phyloP scores from a whole-genome alignment of 2,329 filamentous ascomycete species.

The Exserohilum rostratum region DNA sequence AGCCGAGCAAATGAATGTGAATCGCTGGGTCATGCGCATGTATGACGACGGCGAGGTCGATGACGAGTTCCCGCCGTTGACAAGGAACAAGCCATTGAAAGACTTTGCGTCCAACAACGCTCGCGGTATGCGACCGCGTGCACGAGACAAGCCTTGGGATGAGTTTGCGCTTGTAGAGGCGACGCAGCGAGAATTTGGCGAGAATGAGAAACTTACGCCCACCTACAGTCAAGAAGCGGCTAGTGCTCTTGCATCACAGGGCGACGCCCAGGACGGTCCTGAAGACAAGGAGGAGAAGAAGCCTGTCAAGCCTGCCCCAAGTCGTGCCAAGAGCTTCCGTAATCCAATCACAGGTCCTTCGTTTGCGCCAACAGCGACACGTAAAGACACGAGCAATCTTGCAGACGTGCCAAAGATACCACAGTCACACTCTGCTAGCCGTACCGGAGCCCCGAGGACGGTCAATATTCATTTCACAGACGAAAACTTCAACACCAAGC shows the following conservation, averaged over 20 bases:
- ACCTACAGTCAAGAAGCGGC: slow-evolving; percentile 65
- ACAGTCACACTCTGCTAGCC: slow-evolving; percentile 55
- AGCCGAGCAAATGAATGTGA: slow-evolving; percentile 73
- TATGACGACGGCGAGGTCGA: slow-evolving; percentile 85
- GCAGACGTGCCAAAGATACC: slow-evolving; percentile 53
- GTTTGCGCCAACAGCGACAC: slow-evolving; percentile 53
- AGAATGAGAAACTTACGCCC: slow-evolving; percentile 72
- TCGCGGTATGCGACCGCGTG: slow-evolving; percentile 65
- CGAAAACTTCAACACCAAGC: slow-evolving; percentile 70
- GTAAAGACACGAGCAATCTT: slow-evolving; percentile 53
- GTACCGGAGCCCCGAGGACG: slow-evolving; percentile 73
- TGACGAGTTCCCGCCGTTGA: slow-evolving; percentile 80
- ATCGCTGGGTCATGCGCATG: slow-evolving; percentile 83
- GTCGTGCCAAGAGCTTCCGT: slow-evolving; percentile 51
- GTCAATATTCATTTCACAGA: slow-evolving; percentile 76
- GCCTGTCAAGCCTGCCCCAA: slow-evolving; percentile 38
- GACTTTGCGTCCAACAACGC: slow-evolving; percentile 83
- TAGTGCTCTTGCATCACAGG: slow-evolving; percentile 32
- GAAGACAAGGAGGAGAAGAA: slow-evolving; percentile 29
- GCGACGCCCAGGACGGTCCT: slow-evolving; percentile 9
- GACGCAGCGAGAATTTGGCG: slow-evolving; percentile 68
- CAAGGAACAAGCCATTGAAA: slow-evolving; percentile 73
- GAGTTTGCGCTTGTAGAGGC: slow-evolving; percentile 82
- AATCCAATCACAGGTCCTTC: slow-evolving; percentile 59
- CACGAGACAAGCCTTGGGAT: slow-evolving; percentile 78